Evolutionary conservation across 345 rosid species (phyloP).

Genomic region (Trapa incisa): DNA sequence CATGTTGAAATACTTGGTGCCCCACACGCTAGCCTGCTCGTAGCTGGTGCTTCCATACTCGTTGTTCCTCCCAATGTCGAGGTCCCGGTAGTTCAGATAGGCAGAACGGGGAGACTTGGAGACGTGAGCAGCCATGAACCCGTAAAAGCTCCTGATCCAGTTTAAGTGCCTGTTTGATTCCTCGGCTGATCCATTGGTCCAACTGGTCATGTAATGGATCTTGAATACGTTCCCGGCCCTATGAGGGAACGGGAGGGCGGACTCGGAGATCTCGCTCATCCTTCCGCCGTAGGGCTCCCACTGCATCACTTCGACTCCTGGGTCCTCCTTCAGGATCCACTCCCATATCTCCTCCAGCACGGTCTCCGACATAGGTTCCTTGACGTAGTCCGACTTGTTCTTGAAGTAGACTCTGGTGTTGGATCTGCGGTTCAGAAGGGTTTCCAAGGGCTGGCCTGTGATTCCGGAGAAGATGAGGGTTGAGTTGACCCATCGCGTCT

Average conservation of each 20-base stretch:
- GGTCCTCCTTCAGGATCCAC: conserved; percentile 5
- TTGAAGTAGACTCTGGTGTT: conserved; percentile 1
- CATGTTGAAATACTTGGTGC: conserved; percentile 17
- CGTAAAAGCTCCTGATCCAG: conserved; percentile 22
- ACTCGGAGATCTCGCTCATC: conserved; percentile 19
- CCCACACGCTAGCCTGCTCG: conserved; percentile 22
- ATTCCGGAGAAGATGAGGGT: conserved; percentile 9
- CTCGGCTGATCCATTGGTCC: background rate
- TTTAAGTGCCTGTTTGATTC: conserved; percentile 2
- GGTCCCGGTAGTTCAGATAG: conserved; percentile 22
- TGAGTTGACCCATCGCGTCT: conserved; percentile 22
- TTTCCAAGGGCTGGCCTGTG: conserved; percentile 5
- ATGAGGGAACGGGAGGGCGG: conserved; percentile 21
- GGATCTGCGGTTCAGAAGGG: conserved; percentile 10
- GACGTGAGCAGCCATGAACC: conserved; percentile 16
- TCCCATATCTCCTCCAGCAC: conserved; percentile 15
- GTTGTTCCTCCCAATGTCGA: conserved; percentile 18
- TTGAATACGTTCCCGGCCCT: conserved; percentile 18
- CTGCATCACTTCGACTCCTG: background rate
- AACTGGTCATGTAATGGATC: background rate
- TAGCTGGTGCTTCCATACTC: conserved; percentile 12
- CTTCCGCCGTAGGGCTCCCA: conserved; percentile 19
- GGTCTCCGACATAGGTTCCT: conserved; percentile 12
- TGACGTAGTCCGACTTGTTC: conserved; percentile 19
- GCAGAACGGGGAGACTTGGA: conserved; percentile 18